These are phyloP conservation scores for Nasturtium officinale DNA, from an alignment of 345 rosid genomes.

Conservation along the genomic window DNA sequence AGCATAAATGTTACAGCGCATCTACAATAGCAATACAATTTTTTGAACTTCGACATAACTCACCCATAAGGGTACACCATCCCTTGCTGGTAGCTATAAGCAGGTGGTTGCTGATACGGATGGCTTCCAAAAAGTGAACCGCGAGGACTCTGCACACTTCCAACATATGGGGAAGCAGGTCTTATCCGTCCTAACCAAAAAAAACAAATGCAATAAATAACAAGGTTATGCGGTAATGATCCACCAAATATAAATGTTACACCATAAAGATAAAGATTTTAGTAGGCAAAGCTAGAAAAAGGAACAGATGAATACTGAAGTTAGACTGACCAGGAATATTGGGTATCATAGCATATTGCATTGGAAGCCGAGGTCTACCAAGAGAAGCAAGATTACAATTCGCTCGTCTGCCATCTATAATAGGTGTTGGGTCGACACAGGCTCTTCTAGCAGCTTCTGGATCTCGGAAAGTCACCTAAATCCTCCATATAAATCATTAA, in stretches of 20 bases:
- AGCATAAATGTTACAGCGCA: slow-evolving; percentile 6
- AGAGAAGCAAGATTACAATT: slow-evolving; percentile 97
- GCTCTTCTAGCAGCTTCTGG: slow-evolving; percentile 97
- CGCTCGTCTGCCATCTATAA: slow-evolving; percentile 93
- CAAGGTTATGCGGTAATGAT: not conserved
- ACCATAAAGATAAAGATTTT: not conserved
- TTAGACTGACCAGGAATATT: slow-evolving; percentile 43
- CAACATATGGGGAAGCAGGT: slow-evolving; percentile 60
- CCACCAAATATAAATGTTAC: not conserved
- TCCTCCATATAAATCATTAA: slow-evolving; percentile 67
- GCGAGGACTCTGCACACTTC: slow-evolving; percentile 62
- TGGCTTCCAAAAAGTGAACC: slow-evolving; percentile 64
- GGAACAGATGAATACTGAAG: not conserved
- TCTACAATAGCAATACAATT: not conserved
- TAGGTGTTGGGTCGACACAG: slow-evolving; percentile 78
- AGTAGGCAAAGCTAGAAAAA: not conserved
- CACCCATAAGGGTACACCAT: slow-evolving; percentile 85
- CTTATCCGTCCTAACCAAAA: slow-evolving; percentile 61
- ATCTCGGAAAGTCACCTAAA: slow-evolving; percentile 95
- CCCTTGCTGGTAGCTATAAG: slow-evolving; percentile 77
- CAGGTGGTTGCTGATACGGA: slow-evolving; percentile 76
- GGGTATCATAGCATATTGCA: slow-evolving; percentile 56
- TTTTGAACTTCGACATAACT: slow-evolving; percentile 40
- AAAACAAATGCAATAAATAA: not conserved
- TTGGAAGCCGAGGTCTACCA: slow-evolving; percentile 73